A percentile compares a stretch with the other conserved stretches of the same genome.
These are phyloP conservation scores for Epichloe baconii DNA, from an alignment of 2,329 filamentous ascomycete species.

Conservation along the genomic window DNA sequence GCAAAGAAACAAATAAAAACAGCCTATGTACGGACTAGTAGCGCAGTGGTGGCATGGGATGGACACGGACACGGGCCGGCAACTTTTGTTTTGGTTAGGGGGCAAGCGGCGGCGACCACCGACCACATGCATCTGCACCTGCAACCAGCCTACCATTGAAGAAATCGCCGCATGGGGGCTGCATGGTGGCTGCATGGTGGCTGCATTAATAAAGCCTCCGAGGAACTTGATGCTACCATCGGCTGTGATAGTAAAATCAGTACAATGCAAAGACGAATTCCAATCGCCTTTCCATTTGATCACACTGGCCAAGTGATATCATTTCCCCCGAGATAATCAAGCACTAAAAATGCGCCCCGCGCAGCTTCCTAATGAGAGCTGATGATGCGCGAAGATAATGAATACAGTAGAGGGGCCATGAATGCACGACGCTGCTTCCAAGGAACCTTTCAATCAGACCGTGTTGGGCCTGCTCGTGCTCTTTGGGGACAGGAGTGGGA, in stretches of 20 bases:
- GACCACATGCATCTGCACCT: not conserved
- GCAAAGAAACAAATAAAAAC: not conserved
- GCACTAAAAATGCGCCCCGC: not conserved
- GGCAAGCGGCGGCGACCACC: no score
- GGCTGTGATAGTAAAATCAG: not conserved
- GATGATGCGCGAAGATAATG: not conserved
- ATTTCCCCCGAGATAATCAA: not conserved
- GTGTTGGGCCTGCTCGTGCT: no score
- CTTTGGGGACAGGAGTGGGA: not conserved
- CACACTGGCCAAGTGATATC: not conserved
- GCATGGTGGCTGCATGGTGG: not conserved
- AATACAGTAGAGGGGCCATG: not conserved
- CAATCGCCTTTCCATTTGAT: not conserved
- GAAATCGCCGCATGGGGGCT: not conserved
- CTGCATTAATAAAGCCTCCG: not conserved
- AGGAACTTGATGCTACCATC: not conserved
- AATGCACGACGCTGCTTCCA: not conserved
- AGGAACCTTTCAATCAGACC: not conserved
- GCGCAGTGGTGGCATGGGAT: no score
- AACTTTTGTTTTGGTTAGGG: no score
- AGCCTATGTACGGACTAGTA: no score
- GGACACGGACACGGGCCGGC: no score
- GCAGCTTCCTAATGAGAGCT: not conserved
- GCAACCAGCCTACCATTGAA: constrained; percentile 3
- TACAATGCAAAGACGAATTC: not conserved